Evolutionary conservation across 306 rosid genomes (phyloP).

Genomic region (Hippophae gyantsensis): DNA sequence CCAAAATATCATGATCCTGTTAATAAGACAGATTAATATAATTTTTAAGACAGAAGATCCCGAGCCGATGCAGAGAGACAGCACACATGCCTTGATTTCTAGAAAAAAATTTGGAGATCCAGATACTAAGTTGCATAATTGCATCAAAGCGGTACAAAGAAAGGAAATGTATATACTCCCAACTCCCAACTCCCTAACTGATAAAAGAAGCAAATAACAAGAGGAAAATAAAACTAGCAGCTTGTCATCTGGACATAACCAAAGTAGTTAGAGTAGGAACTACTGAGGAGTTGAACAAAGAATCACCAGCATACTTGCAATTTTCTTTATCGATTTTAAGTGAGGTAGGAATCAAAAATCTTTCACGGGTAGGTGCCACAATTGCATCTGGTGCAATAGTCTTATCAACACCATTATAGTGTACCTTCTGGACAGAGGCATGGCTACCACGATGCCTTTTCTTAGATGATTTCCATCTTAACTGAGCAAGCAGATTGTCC

Average conservation of each 20-base stretch:
- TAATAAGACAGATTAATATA: too few species aligned
- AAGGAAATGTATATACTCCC: conserved; percentile 6
- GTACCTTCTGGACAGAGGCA: conserved; percentile 23
- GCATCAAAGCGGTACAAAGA: conserved; percentile 46
- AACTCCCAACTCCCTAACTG: neutral
- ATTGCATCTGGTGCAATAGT: conserved; percentile 16
- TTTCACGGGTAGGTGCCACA: conserved; percentile 32
- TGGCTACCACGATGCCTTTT: conserved; percentile 43
- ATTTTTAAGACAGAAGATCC: too few species aligned
- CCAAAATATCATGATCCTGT: too few species aligned
- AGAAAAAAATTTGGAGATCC: neutral
- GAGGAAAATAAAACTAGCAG: too few species aligned
- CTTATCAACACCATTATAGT: neutral
- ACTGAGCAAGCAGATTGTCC: conserved; percentile 36
- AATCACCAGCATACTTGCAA: conserved; percentile 62
- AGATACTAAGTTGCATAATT: neutral
- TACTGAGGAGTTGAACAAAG: conserved; percentile 55
- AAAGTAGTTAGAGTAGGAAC: conserved; percentile 57
- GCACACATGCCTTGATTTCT: conserved; percentile 23
- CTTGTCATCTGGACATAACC: conserved; percentile 77
- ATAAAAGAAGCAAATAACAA: neutral
- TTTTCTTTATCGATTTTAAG: conserved; percentile 62
- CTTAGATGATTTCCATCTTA: conserved; percentile 61
- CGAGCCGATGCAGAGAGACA: conserved; percentile 7
- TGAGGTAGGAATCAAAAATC: conserved; percentile 35